These are phyloP conservation scores for Aspergillus spinulosporus DNA, from an alignment of 2,329 filamentous ascomycete species.

Conservation along the genomic window DNA sequence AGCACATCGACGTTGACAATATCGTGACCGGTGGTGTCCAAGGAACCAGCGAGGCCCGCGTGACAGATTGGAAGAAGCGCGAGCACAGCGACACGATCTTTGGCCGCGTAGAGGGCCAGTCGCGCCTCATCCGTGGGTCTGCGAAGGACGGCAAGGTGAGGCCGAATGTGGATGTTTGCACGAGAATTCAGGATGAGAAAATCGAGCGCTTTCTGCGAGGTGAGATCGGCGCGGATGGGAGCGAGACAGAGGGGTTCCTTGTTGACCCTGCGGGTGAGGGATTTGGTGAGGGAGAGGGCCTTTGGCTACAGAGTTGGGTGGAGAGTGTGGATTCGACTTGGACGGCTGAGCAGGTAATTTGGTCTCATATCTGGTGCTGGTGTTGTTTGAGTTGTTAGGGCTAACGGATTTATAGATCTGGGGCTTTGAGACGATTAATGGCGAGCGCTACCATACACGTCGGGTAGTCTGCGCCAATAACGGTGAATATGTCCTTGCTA, in stretches of 20 bases:
- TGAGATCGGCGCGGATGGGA: slow-evolving; percentile 53
- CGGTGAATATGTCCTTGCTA: slow-evolving; percentile 36
- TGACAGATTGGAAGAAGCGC: slow-evolving; percentile 59
- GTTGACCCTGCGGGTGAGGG: slow-evolving; percentile 50
- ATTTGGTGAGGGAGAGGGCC: slow-evolving; percentile 44
- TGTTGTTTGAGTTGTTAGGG: neutral
- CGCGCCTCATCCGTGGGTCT: slow-evolving; percentile 48
- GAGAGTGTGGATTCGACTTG: slow-evolving; percentile 52
- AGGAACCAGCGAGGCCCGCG: slow-evolving; percentile 62
- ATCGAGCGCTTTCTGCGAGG: slow-evolving; percentile 42
- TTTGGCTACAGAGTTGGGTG: slow-evolving; percentile 53
- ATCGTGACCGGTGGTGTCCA: slow-evolving; percentile 68
- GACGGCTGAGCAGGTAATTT: slow-evolving; percentile 55
- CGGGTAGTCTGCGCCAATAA: slow-evolving; percentile 44
- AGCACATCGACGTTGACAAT: slow-evolving; percentile 72
- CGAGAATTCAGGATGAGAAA: slow-evolving; percentile 42
- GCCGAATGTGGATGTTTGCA: slow-evolving; percentile 37
- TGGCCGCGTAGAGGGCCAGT: slow-evolving; percentile 66
- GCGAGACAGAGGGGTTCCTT: slow-evolving; percentile 60
- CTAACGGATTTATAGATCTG: slow-evolving; percentile 37
- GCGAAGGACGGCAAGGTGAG: slow-evolving; percentile 39
- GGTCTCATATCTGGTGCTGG: neutral
- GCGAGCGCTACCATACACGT: slow-evolving; percentile 44
- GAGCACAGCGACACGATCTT: slow-evolving; percentile 79
- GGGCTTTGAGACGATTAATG: slow-evolving; percentile 48